A percentile compares a stretch with the other conserved stretches of the same genome.
Conservation (phyloP, 345 rosid species). For the Acer campestre region DNA sequence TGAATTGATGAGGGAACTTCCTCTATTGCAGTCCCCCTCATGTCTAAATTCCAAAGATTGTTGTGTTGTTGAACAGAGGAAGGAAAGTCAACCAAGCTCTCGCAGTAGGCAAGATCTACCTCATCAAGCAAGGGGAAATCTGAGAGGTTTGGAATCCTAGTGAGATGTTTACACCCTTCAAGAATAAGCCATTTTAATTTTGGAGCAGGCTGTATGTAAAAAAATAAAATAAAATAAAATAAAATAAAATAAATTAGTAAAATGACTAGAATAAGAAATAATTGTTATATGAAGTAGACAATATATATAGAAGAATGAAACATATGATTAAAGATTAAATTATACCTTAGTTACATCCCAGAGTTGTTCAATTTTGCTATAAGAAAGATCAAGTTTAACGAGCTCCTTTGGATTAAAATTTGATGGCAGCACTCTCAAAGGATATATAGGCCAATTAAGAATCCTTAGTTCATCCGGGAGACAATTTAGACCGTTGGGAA, state of each 20-base stretch:
- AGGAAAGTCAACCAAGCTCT: neutral
- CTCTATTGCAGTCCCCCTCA: neutral
- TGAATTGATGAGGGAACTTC: neutral
- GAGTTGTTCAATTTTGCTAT: neutral
- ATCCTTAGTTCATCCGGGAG: neutral
- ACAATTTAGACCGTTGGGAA: neutral
- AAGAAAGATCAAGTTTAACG: neutral
- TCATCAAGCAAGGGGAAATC: conserved; percentile 29
- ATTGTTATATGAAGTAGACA: too few relatives aligned
- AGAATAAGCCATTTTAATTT: conserved; percentile 29
- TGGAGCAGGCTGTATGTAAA: neutral
- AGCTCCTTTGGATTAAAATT: neutral
- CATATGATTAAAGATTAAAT: too few relatives aligned
- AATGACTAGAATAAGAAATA: too few relatives aligned
- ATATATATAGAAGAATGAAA: too few relatives aligned
- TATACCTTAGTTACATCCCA: neutral
- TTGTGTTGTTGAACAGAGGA: neutral
- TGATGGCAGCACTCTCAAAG: neutral
- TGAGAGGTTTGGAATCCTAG: conserved; percentile 26
- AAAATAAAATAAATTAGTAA: neutral
- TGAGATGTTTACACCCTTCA: conserved; percentile 17
- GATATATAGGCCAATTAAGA: neutral
- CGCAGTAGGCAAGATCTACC: conserved; percentile 29
- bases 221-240: neutral
- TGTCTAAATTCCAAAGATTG: neutral